Evolutionary conservation across 441 rosid species (phyloP), one percentile per base, ranked within the genome.

Genomic region (Flueggea neowawraea): DNA sequence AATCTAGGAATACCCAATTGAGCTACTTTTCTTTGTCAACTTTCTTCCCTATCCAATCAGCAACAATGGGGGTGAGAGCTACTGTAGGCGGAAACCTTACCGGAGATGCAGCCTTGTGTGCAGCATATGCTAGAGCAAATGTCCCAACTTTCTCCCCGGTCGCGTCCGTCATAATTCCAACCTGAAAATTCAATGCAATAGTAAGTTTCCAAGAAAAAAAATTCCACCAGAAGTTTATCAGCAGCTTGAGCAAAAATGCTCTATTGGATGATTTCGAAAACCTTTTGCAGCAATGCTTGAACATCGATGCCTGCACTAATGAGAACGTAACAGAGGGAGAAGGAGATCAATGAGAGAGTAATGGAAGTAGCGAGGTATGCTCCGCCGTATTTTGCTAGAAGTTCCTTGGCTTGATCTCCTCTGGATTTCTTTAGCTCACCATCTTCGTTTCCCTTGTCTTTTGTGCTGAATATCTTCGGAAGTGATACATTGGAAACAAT

Each of bases 61-160:
- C 95, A 55, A 90, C 98, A 41, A 87, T 78, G 43, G 97, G 98
- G 64, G 96, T 94, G 28, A 94, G 84, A 49, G 96, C 96, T 9
- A 94, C 96, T 0, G 95, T 88, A 4, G 97, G 97, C 0, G 97
- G 93, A 71, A 90, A 90, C 82, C 96, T 80, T 5, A 90, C 87
- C 0, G 95, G 98, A n/a, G 98, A 93, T 6, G 97, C 97, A 44
- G 97, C 98, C 75, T 93, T 93, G 64, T 93, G 98, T 0, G 98
- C 97, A 14, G 96, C 97, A 51, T 90, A 84, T 0, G 98, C 97
- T 73, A 93, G 62, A 39, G 96, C 96, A 75, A 90, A 82, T 9
- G 95, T 82, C 7, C 98, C 96, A 0, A 94, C 93, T 68, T 83
- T 90, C 82, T 84, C 91, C 4, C 96, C 95, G 0, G 93, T 72